Evolutionary conservation across 2,329 filamentous ascomycete genomes (phyloP), one percentile per base, ranked within the genome.

Genomic region (Venturia nashicola): DNA sequence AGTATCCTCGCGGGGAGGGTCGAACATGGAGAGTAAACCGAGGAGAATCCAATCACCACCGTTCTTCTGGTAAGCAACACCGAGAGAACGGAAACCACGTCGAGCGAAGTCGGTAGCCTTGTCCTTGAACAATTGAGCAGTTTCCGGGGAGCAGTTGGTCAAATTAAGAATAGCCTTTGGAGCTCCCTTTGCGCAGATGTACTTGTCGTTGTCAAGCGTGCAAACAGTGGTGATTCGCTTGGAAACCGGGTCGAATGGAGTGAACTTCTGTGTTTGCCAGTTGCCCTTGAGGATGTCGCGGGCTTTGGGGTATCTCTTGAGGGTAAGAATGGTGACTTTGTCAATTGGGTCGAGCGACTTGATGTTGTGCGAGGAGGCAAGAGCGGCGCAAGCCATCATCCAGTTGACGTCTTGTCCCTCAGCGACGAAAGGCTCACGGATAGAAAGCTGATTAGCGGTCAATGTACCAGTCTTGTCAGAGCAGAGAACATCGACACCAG

Each of bases 381-480:
- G 83, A 66, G 87, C 87, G 66, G 88, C 87, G 66, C 89, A 87
- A 68, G 87, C 87, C 87, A 90, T 90, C 87, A 90, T 90, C 87
- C 87, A 90, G 80, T 90, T 88, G 75, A 90, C 84, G 76, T 90
- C 87, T 72, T 89, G 84, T 70, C 87, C 88, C 75, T 90, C 87
- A 66, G 86, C 84, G 65, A 90, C 86, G 76, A 86, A 90, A 23
- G 88, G 88, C 72, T 90, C 88, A 73, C 87, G 86, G 72, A 90
- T 88, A 71, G 83, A 87, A 62, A 90, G 82, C 79, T 90, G 87
- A 76, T 88, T 88, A 69, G 86, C 86, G 65, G 86, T 88, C 69
- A 90, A 81, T 42, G 88, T 91, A 79, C 88, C 88, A 57, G 88
- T 90, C 83, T 91, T 90, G 78, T 91, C 88, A 70, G 88, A 90